Conservation (phyloP, 257 asterid species). For the Solanum tacnaense region DNA sequence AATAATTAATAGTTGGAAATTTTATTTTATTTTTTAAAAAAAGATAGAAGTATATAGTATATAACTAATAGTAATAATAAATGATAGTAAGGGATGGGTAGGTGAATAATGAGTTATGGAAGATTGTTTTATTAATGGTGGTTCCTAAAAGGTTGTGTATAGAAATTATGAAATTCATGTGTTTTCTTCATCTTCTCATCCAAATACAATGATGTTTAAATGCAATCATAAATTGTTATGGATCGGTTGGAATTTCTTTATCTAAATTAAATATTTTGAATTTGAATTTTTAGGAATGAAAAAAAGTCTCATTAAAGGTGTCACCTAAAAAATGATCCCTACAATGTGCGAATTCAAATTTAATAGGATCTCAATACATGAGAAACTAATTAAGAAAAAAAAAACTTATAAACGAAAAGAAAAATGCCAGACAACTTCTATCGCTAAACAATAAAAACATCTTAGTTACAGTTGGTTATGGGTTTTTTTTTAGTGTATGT, state of each 20-base stretch:
- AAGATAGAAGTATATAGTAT: not conserved
- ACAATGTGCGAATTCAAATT: not conserved
- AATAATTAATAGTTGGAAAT: conserved; percentile 23
- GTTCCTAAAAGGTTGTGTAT: conserved; percentile 5
- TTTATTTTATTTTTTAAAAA: not conserved
- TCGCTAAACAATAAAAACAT: not conserved
- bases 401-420: not conserved
- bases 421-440: not conserved
- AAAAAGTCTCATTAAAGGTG: too few relatives aligned
- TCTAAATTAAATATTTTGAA: too few relatives aligned
- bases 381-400: not conserved
- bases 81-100: conserved; percentile 12
- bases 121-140: conserved; percentile 1
- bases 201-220: not conserved
- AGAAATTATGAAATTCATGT: not conserved
- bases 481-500: not conserved
- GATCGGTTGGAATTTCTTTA: too few relatives aligned
- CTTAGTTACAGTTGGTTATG: not conserved
- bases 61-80: not conserved
- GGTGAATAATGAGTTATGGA: conserved; percentile 7
- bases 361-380: not conserved
- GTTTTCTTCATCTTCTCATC: not conserved
- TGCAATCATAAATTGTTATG: not conserved
- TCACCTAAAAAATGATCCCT: not conserved
- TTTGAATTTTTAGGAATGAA: too few relatives aligned